phyloP scores from a whole-genome alignment of 306 rosid genomes.

The Prosopis cineraria region DNA sequence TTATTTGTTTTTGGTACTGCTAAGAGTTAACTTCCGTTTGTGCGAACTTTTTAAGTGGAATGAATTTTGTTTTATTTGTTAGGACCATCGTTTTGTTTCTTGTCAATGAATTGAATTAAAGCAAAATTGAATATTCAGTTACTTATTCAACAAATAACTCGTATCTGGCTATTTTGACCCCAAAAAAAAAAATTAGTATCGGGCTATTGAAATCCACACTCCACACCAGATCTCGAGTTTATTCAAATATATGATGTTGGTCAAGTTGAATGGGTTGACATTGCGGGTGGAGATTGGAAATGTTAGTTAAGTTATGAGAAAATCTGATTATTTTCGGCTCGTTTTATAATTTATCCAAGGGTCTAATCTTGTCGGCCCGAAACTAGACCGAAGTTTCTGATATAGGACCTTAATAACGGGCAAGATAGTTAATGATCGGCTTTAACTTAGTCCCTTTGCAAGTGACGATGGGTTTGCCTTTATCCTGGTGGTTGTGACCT shows the following conservation, averaged over 20 bases:
- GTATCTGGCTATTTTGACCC: background rate
- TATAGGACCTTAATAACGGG: too few species aligned
- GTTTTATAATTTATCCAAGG: too few species aligned
- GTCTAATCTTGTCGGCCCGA: background rate
- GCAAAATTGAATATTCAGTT: background rate
- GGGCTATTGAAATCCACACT: background rate
- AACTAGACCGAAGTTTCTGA: background rate
- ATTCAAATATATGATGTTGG: background rate
- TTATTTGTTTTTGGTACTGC: background rate
- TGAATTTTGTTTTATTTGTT: slow-evolving; percentile 15
- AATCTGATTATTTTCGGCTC: too few species aligned
- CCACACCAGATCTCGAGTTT: background rate
- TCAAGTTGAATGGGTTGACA: background rate
- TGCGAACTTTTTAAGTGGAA: slow-evolving; percentile 16
- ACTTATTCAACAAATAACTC: background rate
- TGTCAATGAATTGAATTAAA: background rate
- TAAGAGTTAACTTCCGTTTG: background rate
- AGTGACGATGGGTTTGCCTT: background rate
- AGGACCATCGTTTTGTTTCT: background rate
- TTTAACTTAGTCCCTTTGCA: background rate
- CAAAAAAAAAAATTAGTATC: too few species aligned
- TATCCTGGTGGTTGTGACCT: background rate
- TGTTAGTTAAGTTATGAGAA: too few species aligned
- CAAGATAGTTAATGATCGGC: background rate
- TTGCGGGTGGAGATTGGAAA: background rate